A percentile compares a stretch with the other conserved stretches of the same genome.
phyloP scores from a whole-genome alignment of 495 filamentous ascomycete genomes.

The Lasiosphaeris hirsuta region DNA sequence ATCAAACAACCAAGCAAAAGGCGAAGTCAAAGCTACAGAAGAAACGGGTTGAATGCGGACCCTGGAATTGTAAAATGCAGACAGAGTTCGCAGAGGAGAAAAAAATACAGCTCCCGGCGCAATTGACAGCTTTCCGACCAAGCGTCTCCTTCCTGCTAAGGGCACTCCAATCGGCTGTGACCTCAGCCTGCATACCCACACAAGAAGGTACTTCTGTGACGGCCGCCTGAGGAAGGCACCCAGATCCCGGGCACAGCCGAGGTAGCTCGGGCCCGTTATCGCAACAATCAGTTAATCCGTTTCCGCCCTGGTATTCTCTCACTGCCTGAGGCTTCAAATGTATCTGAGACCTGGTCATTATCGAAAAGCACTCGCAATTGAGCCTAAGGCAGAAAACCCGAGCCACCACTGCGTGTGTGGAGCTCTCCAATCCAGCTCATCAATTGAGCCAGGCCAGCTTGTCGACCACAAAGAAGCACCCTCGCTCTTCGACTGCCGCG shows the following conservation, averaged over 20 bases:
- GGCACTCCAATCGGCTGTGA: slow-evolving; percentile 16
- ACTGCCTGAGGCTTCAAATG: neutral
- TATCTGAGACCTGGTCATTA: neutral
- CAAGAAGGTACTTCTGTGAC: neutral
- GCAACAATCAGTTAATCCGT: neutral
- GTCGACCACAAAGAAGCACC: neutral
- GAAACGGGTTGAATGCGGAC: neutral
- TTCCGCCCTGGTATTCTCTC: no score
- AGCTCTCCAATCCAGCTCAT: slow-evolving; percentile 11
- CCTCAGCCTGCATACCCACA: slow-evolving; percentile 22
- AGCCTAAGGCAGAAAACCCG: slow-evolving; percentile 11
- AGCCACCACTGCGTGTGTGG: neutral
- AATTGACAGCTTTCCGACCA: neutral
- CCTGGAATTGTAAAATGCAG: neutral
- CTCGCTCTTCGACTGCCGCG: neutral
- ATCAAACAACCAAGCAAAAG: neutral
- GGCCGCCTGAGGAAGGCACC: no score
- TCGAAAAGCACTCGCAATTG: no score
- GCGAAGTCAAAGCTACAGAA: neutral
- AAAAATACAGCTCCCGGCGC: neutral
- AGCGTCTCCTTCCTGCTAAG: no score
- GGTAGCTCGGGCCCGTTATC: no score
- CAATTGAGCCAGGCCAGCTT: slow-evolving; percentile 9
- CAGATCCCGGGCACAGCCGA: no score
- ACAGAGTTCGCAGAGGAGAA: neutral